Conservation (phyloP, 2,329 filamentous ascomycete genomes). For the Sporothrix protearum region DNA sequence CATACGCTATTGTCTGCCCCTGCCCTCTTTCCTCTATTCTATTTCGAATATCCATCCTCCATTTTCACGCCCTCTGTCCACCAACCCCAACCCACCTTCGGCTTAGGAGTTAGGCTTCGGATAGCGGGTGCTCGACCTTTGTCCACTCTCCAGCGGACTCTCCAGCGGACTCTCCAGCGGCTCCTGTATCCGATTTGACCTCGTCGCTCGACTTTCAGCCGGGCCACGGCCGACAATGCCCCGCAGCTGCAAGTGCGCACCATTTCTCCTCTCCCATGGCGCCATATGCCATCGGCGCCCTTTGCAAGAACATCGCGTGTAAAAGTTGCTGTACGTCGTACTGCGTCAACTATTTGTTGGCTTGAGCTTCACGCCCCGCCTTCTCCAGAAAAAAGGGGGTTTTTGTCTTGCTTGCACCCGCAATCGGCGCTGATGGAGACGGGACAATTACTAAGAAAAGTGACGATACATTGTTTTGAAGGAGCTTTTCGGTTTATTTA, state of each 20-base stretch:
- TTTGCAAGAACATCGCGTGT: neutral
- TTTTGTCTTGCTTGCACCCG: neutral
- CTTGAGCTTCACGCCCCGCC: slow-evolving; percentile 10
- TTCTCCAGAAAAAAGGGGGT: neutral
- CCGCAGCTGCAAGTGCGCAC: neutral
- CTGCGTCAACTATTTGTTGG: neutral
- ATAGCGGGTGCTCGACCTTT: slow-evolving; percentile 2
- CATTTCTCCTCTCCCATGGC: neutral
- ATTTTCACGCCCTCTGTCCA: neutral
- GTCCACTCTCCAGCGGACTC: neutral
- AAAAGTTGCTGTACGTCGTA: neutral
- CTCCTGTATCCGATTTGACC: neutral
- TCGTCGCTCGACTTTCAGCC: neutral
- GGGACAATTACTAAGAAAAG: neutral
- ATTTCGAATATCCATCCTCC: neutral
- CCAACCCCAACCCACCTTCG: neutral
- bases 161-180: neutral
- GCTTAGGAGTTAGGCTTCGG: slow-evolving; percentile 5
- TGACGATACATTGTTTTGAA: neutral
- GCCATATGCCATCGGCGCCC: slow-evolving; percentile 3
- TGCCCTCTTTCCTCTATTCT: neutral
- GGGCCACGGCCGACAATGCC: neutral
- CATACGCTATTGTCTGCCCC: neutral
- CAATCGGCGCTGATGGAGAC: neutral
- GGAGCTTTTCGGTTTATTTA: neutral